Percentiles rank a stretch among this genome's conserved stretches.
Evolutionary conservation across 1,284 basidiomycete species (phyloP).

Genomic region (Anthracocystis panici-leucophaei): DNA sequence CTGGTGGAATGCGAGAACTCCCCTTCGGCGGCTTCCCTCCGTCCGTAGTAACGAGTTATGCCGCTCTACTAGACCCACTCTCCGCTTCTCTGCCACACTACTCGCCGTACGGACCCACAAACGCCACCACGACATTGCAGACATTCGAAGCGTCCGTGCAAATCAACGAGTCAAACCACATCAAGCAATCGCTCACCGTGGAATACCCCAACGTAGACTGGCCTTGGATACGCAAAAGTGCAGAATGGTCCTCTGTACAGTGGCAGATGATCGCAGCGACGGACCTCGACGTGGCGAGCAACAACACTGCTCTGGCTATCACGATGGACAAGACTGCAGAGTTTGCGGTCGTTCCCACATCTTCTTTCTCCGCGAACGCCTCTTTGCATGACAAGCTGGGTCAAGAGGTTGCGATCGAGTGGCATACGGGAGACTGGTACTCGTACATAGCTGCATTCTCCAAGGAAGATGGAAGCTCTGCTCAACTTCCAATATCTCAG

Average conservation of each 20-base stretch:
- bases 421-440: constrained; percentile 57
- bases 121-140: constrained; percentile 15
- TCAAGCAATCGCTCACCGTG: constrained; percentile 32
- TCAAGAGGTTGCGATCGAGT: constrained; percentile 19
- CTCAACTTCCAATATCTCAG: constrained; percentile 18
- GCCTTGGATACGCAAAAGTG: constrained; percentile 34
- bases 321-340: constrained; percentile 42
- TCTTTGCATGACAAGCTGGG: neutral
- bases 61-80: constrained; percentile 10
- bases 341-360: constrained; percentile 36
- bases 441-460: constrained; percentile 43
- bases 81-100: neutral
- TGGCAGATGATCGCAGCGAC: constrained; percentile 49
- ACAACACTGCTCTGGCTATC: constrained; percentile 26
- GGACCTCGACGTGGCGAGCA: constrained; percentile 22
- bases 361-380: neutral
- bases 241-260: constrained; percentile 51
- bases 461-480: constrained; percentile 4
- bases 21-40: constrained; percentile 41
- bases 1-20: constrained; percentile 39
- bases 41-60: constrained; percentile 8
- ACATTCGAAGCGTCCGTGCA: constrained; percentile 17
- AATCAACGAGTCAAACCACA: neutral
- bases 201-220: constrained; percentile 42
- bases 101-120: constrained; percentile 23